Evolutionary conservation across 2,329 filamentous ascomycete species (phyloP), one percentile per base, ranked within the genome.

Genomic region (Penicillium sp.): DNA sequence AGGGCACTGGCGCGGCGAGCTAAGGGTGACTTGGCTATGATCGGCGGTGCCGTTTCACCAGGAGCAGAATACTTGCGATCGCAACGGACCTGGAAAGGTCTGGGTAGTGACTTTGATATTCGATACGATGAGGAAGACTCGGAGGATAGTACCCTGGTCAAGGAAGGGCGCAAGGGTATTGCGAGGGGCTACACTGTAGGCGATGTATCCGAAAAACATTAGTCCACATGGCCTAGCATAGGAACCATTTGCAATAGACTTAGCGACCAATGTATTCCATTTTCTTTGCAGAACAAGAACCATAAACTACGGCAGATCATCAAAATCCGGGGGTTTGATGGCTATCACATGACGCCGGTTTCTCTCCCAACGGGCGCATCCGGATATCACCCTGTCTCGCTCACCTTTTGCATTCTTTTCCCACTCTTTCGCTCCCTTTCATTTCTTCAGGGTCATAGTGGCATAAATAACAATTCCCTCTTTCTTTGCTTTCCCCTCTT

Each of bases 41-140:
- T 97, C 63, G 93, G 92, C 50, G 91, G 92, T 7, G 84, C 93
- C 0, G 81, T 89, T n/a, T 97, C 93, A 44, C 94, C 94, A 0
- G 94, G 91, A 0, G 94, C 94, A 0, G 90, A 97, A 72, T 97
- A 85, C 65, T 76, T 99, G 60, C 84, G 88, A 32, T 89, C 88
- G 4, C 85, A 92, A 66, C 79, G 94, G 55, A 96, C 90, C 4
- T 99, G 94, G 94, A 89, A 89, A 68, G 94, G 94, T 0, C 76
- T 99, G 24, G 94, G 94, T 0, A 96, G 85, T 59, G 94, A 99
- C 71, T 95, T 92, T 66, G 80, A 82, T 56, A 79, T 84, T 57
- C 76, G 74, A 61, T 84, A 84, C 61, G 83, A 87, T 31, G 80
- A 82, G n/a, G 80, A 82, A 47, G 79, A 76, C n/a, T 77, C 77